Conservation (phyloP, 352 stramenopile species). For the Phytophthora constricta region DNA sequence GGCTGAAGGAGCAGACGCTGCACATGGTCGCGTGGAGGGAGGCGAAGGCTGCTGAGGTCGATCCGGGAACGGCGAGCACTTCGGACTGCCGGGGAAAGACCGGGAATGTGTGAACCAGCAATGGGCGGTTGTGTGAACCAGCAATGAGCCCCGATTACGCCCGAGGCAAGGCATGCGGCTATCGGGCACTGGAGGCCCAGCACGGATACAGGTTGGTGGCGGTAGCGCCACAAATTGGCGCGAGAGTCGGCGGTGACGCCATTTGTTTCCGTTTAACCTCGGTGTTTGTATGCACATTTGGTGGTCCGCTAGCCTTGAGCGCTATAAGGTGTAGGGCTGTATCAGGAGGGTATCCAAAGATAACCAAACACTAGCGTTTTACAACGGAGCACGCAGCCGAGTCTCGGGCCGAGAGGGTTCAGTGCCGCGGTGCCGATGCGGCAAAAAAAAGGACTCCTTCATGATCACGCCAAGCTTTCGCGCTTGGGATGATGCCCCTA, state of each 20-base stretch:
- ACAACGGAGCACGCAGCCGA: too few relatives aligned
- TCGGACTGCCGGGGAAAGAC: conserved; percentile 29
- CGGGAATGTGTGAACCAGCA: conserved; percentile 30
- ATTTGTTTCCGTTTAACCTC: not conserved
- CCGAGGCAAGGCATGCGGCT: too few relatives aligned
- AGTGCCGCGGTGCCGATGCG: too few relatives aligned
- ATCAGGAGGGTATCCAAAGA: too few relatives aligned
- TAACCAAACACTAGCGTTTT: too few relatives aligned
- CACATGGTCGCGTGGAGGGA: conserved; percentile 28
- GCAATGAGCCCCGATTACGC: conserved; percentile 14
- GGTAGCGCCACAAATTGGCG: not conserved
- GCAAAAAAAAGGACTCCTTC: too few relatives aligned
- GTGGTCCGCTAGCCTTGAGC: conserved; percentile 12
- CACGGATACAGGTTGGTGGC: conserved; percentile 27
- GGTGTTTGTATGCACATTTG: not conserved
- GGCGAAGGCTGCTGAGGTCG: not conserved
- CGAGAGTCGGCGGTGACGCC: not conserved
- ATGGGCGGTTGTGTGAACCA: too few relatives aligned
- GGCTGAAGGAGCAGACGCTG: conserved; percentile 36
- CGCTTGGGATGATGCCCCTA: too few relatives aligned
- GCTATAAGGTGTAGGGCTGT: conserved; percentile 15
- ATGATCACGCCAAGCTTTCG: too few relatives aligned
- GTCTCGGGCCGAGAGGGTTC: too few relatives aligned
- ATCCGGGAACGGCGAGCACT: conserved; percentile 11
- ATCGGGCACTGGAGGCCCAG: conserved; percentile 28